Base-by-base conservation (phyloP, 2,329 filamentous ascomycete species). In the Colletotrichum cereale region DNA sequence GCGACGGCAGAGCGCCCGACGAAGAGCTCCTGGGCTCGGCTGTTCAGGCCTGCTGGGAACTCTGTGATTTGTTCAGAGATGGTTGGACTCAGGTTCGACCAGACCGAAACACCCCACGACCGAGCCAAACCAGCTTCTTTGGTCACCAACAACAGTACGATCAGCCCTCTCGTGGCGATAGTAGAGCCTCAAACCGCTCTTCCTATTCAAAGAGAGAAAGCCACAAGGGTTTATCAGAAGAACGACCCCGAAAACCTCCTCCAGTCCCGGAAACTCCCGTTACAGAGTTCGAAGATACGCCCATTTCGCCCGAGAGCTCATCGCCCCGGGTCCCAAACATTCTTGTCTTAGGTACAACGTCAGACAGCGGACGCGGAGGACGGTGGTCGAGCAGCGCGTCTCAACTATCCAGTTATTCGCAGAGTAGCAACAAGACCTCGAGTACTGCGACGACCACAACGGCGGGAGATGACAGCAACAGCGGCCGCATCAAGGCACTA, bases 231-330 rank as follows among this genome's bases (percentile, higher is more conserved):
- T 74, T 84, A 12, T 77, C 80, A 26, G 84, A 89, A 71, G 84
- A 90, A 75, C 84, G 83, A 79, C 79, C 85, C 75, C 83, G 84
- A 66, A 87, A 85, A 65, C 80, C 82, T 24, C 82, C 80, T 3
- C 82, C 83, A 2, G 87, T 91, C 5, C 95, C 95, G 0, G 96
- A 98, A 82, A 98, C 95, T 0, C 95, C 95, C 0, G 96, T 96
- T 0, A 98, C 95, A 5, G 95, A 98, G 75, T 98, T 98, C 76
- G 96, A 98, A 80, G 95, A 98, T 78, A 94, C 92, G 0, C 91
- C 93, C 5, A 89, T 94, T 53, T 97, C 95, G 0, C 92, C 93
- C 0, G 93, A 96, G 67, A 93, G 93, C 74, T 89, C 91, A 55
- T 92, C 89, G 10, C 89, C 91, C 0, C 91, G 90, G 48, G 89